These are phyloP conservation scores for Monilinia fructigena DNA, from an alignment of 2,329 filamentous ascomycete species.

Conservation along the genomic window DNA sequence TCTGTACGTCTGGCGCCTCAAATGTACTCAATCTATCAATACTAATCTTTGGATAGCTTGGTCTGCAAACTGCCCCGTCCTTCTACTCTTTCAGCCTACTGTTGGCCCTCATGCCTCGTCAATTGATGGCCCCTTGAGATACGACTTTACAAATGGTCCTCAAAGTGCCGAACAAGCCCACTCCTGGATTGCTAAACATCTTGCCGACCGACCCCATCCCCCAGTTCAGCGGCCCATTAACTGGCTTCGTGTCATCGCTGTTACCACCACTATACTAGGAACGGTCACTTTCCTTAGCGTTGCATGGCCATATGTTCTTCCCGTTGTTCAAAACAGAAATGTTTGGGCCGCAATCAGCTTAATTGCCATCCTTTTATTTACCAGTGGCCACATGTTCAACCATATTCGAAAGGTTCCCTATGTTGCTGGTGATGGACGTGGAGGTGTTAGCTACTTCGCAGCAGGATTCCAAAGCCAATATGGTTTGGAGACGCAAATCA, in stretches of 20 bases:
- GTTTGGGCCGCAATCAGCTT: conserved; percentile 90
- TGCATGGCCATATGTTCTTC: conserved; percentile 74
- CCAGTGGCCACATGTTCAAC: conserved; percentile 98
- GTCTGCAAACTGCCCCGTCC: conserved; percentile 88
- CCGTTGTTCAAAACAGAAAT: conserved; percentile 84
- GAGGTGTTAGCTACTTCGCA: conserved; percentile 87
- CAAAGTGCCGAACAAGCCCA: conserved; percentile 76
- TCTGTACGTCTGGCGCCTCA: conserved; percentile 56
- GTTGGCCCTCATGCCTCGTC: conserved; percentile 73
- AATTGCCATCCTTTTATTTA: conserved; percentile 88
- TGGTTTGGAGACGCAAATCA: conserved; percentile 91
- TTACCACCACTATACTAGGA: conserved; percentile 68
- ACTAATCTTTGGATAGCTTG: conserved; percentile 58
- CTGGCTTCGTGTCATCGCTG: conserved; percentile 71
- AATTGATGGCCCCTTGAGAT: conserved; percentile 68
- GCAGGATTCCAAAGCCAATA: conserved; percentile 90
- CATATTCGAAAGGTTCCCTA: conserved; percentile 96
- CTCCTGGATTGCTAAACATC: conserved; percentile 73
- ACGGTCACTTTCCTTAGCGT: conserved; percentile 66
- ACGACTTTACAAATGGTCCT: conserved; percentile 77
- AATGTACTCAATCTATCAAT: not conserved
- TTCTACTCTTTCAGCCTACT: conserved; percentile 85
- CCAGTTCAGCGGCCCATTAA: conserved; percentile 81
- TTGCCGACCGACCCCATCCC: conserved; percentile 76
- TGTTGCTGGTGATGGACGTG: conserved; percentile 77